Percentiles rank a stretch among this genome's conserved stretches.
Evolutionary conservation across 345 rosid genomes (phyloP).

Genomic region (Arabidopsis thaliana): DNA sequence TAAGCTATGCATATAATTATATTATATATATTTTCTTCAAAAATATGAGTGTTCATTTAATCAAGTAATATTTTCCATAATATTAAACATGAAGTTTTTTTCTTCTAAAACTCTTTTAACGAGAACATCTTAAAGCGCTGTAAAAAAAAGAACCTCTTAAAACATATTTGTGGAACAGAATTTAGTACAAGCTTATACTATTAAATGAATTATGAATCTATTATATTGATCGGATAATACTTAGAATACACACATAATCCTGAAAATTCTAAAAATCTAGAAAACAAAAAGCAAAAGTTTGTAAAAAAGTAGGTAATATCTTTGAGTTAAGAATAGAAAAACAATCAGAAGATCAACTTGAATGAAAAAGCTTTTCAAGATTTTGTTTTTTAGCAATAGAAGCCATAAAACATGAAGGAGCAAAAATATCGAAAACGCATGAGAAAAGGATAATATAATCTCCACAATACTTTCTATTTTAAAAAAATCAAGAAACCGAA

Average conservation of each 20-base stretch:
- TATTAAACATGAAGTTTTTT: neutral
- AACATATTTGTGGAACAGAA: neutral
- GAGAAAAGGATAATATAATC: constrained; percentile 22
- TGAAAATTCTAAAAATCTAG: neutral
- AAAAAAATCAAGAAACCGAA: constrained; percentile 12
- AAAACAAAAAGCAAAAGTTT: constrained; percentile 3
- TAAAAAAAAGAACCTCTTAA: neutral
- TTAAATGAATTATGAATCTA: neutral
- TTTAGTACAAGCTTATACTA: constrained; percentile 2
- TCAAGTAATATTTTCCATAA: neutral
- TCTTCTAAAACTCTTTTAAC: neutral
- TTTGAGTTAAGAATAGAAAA: constrained; percentile 1
- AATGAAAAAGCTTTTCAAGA: neutral
- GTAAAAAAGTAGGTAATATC: constrained; percentile 24
- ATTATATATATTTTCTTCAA: neutral
- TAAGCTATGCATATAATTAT: neutral
- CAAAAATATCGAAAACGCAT: constrained; percentile 32
- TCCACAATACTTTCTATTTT: neutral
- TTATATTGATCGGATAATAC: neutral
- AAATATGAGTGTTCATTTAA: neutral
- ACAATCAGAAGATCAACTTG: constrained; percentile 28
- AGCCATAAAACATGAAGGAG: constrained; percentile 33
- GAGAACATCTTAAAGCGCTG: neutral
- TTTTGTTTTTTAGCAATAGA: constrained; percentile 37
- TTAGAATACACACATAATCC: neutral